Percentiles rank a stretch among this genome's conserved stretches.
Conservation (phyloP, 2,329 filamentous ascomycete genomes). For the Annulohypoxylon truncatum region DNA sequence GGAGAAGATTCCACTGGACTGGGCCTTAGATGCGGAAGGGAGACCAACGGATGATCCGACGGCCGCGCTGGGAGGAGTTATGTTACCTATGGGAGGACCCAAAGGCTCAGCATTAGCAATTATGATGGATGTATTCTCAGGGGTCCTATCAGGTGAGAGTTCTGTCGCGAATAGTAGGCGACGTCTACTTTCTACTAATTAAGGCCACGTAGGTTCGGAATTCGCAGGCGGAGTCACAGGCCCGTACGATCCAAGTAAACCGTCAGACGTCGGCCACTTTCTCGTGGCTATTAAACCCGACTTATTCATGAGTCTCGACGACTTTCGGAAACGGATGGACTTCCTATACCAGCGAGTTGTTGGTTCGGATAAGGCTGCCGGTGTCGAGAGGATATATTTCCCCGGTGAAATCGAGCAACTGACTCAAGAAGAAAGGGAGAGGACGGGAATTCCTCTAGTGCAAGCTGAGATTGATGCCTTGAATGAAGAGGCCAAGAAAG, state of each 20-base stretch:
- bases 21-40: slow-evolving; percentile 80
- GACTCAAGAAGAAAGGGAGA: slow-evolving; percentile 61
- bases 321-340: slow-evolving; percentile 73
- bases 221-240: slow-evolving; percentile 82
- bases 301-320: slow-evolving; percentile 76
- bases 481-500: slow-evolving; percentile 63
- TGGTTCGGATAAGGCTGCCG: slow-evolving; percentile 64
- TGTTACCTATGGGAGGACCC: slow-evolving; percentile 87
- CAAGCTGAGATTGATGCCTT: slow-evolving; percentile 66
- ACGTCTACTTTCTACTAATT: not conserved
- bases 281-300: slow-evolving; percentile 79
- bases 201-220: slow-evolving; percentile 65
- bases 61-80: slow-evolving; percentile 78
- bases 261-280: slow-evolving; percentile 80
- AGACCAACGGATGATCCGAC: slow-evolving; percentile 76
- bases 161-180: not conserved
- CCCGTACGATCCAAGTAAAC: slow-evolving; percentile 77
- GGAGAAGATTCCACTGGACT: slow-evolving; percentile 76
- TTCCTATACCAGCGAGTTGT: slow-evolving; percentile 66
- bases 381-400: slow-evolving; percentile 70
- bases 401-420: slow-evolving; percentile 72
- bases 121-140: slow-evolving; percentile 93
- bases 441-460: slow-evolving; percentile 69
- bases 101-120: slow-evolving; percentile 82
- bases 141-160: slow-evolving; percentile 68